Percentiles rank a stretch among this genome's conserved stretches.
Conservation (phyloP, 306 rosid genomes). For the Citrullus colocynthis region DNA sequence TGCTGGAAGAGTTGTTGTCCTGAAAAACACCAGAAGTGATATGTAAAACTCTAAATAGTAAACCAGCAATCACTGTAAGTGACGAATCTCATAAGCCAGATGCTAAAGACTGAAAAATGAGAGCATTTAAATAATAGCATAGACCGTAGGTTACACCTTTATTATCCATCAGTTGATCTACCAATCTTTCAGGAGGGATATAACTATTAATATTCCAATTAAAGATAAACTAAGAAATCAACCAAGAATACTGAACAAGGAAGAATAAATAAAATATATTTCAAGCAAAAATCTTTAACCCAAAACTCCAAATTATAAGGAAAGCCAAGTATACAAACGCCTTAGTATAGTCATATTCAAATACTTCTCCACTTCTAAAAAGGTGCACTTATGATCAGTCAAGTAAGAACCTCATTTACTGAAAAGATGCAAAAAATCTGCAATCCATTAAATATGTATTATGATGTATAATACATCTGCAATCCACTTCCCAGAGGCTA, state of each 20-base stretch:
- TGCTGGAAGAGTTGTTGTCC: constrained; percentile 71
- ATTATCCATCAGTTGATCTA: not conserved
- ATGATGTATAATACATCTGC: not conserved
- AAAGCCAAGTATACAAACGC: not conserved
- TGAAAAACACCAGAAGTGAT: constrained; percentile 10
- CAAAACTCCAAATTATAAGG: not conserved
- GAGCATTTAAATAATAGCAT: not conserved
- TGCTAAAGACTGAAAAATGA: not conserved
- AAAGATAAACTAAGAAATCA: not conserved
- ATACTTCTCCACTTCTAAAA: not conserved
- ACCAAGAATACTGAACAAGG: not conserved
- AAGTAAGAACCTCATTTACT: not conserved
- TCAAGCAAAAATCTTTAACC: not conserved
- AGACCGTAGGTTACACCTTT: not conserved
- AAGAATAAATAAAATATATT: not conserved
- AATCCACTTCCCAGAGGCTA: not conserved
- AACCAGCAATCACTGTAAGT: not conserved
- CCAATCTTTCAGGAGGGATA: not conserved
- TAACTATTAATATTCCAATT: not conserved
- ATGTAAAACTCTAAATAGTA: not conserved
- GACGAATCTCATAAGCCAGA: not conserved
- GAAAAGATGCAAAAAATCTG: too few species aligned
- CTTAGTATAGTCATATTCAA: not conserved
- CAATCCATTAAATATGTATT: not conserved
- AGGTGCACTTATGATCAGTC: not conserved